Evolutionary conservation across 208 protist species (phyloP), one percentile per base, ranked within the genome.

Genomic region (Naegleria fowleri): DNA sequence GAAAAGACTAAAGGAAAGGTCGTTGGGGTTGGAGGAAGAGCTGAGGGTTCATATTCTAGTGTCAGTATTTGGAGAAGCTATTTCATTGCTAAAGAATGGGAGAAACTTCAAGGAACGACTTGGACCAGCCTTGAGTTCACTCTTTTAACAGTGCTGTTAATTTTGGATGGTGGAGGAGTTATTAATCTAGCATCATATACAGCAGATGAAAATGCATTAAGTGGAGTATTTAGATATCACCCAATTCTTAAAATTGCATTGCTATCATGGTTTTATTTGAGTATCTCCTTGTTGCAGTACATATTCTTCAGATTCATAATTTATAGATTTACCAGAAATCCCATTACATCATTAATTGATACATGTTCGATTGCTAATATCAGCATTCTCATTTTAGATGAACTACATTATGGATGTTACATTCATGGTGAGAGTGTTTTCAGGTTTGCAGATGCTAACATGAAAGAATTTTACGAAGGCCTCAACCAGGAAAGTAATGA

Each of bases 301-400:
- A 13, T 92, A 7, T 88, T 55, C 29, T 75, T 75, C 40, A 58
- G 59, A 85, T 38, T 90, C 22, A 29, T 97, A 41, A 96, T 94
- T 92, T 97, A 97, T 91, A 95, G 95, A 48, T 97, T 97, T 79
- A 51, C 97, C 41, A 95, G 95, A 55, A 94, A 98, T 91, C 96
- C 96, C 29, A 91, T 97, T 9, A 95, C 94, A 93, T 93, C 93
- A 39, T 97, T 98, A 92, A 94, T 97, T 55, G 96, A 98, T 91
- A 92, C 97, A 41, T 97, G 95, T 92, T 97, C 96, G 52, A 94
- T 98, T 29, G 95, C 96, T 25, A 98, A 98, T 92, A 95, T 97
- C 83, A 97, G 95, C 58, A 92, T 98, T 84, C 94, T 98, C 86
- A 94, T 97, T 48, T 91, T 97, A 52, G 91, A 95, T 59, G 96